Evolutionary conservation across 768 basidiomycete species (phyloP).

Genomic region (Tulasnella sp.): DNA sequence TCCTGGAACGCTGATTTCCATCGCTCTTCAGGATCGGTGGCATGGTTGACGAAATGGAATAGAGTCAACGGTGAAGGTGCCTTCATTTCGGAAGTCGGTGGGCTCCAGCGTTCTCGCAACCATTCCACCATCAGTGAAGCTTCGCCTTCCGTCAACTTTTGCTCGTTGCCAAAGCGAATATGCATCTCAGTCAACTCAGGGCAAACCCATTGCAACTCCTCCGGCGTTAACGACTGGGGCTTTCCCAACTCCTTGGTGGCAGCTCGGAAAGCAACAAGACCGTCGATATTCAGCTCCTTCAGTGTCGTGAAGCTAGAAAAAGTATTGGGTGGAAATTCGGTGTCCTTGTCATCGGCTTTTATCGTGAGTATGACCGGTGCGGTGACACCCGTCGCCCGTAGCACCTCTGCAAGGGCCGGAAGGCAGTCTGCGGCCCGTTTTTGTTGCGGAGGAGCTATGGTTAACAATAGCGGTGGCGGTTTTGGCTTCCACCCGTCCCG

Average conservation of each 20-base stretch:
- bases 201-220: conserved; percentile 10
- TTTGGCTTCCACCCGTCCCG: neutral
- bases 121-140: neutral
- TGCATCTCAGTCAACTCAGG: neutral
- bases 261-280: neutral
- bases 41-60: conserved; percentile 1
- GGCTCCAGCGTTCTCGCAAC: neutral
- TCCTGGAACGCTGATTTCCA: neutral
- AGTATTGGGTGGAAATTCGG: neutral
- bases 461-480: neutral
- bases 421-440: neutral
- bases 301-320: neutral
- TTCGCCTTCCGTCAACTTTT: neutral
- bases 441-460: neutral
- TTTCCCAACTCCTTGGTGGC: neutral
- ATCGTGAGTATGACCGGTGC: neutral
- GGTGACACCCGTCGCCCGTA: neutral
- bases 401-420: neutral
- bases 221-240: neutral
- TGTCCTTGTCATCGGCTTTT: neutral
- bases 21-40: neutral
- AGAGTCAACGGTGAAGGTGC: neutral
- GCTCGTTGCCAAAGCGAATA: neutral
- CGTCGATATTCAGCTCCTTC: conserved; percentile 2
- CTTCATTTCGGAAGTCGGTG: neutral